Percentiles rank a stretch among this genome's conserved stretches.
These are phyloP conservation scores for Arachnomyces sp. DNA, from an alignment of 2,329 filamentous ascomycete species.

Conservation along the genomic window DNA sequence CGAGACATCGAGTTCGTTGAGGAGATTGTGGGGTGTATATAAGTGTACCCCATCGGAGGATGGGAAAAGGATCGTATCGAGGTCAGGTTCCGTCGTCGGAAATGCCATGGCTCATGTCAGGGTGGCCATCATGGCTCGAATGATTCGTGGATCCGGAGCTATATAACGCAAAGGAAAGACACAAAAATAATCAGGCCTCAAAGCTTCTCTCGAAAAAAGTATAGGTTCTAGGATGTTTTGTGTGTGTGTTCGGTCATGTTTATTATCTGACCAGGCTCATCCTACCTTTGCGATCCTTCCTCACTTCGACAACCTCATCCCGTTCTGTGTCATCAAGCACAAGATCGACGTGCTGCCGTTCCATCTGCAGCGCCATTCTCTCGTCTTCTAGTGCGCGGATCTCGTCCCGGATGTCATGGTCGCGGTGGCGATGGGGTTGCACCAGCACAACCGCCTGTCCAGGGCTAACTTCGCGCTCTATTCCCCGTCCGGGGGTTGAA, in stretches of 20 bases:
- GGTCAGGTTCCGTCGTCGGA: background rate
- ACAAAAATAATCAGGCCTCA: conserved; percentile 15
- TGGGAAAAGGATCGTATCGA: too few species aligned
- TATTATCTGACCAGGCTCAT: conserved; percentile 42
- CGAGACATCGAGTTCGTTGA: too few species aligned
- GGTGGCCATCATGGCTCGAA: conserved; percentile 65
- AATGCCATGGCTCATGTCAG: conserved; percentile 48
- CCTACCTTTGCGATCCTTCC: conserved; percentile 94
- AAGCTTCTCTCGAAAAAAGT: conserved; percentile 11
- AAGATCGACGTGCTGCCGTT: conserved; percentile 37
- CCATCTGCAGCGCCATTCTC: conserved; percentile 49
- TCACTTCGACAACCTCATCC: conserved; percentile 54
- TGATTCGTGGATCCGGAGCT: conserved; percentile 58
- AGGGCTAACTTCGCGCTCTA: conserved; percentile 31
- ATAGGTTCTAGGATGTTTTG: background rate
- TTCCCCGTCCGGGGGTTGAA: conserved; percentile 30
- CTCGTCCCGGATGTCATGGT: conserved; percentile 64
- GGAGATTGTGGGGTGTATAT: too few species aligned
- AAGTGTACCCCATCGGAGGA: too few species aligned
- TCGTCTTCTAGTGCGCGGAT: conserved; percentile 65
- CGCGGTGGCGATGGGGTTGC: conserved; percentile 43
- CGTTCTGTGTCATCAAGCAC: conserved; percentile 26
- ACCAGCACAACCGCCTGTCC: conserved; percentile 42
- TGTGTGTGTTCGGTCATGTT: too few species aligned
- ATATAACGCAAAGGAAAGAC: conserved; percentile 8